Evolutionary conservation across 805 yeast species (phyloP).

Genomic region (Ogataea saltuana): DNA sequence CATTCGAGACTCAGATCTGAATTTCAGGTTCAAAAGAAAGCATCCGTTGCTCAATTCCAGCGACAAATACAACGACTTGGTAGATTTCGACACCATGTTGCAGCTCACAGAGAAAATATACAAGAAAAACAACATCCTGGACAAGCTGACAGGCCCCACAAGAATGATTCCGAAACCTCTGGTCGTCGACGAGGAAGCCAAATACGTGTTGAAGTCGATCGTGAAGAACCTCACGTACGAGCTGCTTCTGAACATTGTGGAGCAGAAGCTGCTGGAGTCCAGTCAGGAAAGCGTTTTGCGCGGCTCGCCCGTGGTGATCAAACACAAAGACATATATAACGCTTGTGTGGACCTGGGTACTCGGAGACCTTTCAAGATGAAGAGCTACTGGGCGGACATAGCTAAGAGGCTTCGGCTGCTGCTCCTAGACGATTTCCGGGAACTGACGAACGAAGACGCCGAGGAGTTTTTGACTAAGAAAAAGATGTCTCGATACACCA

Average conservation of each 20-base stretch:
- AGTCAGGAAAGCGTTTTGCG: not conserved
- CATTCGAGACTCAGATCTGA: slow-evolving; percentile 15
- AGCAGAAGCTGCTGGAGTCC: slow-evolving; percentile 11
- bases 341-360: slow-evolving; percentile 10
- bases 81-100: slow-evolving; percentile 16
- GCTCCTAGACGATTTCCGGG: slow-evolving; percentile 10
- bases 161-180: slow-evolving; percentile 14
- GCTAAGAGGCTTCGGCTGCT: slow-evolving; percentile 17
- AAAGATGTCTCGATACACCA: too few species aligned
- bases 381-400: slow-evolving; percentile 24
- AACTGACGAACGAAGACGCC: slow-evolving; percentile 1
- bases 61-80: slow-evolving; percentile 13
- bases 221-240: slow-evolving; percentile 19
- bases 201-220: slow-evolving; percentile 13
- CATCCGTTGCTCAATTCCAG: slow-evolving; percentile 9
- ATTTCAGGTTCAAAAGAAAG: slow-evolving; percentile 15
- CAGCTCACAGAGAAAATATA: slow-evolving; percentile 17
- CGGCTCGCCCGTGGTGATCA: slow-evolving; percentile 5
- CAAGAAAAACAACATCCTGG: slow-evolving; percentile 11
- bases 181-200: slow-evolving; percentile 13
- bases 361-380: slow-evolving; percentile 13
- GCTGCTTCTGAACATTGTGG: slow-evolving; percentile 16
- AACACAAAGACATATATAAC: slow-evolving; percentile 12
- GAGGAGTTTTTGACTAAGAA: not conserved
- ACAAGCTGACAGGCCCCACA: slow-evolving; percentile 9